phyloP scores from a whole-genome alignment of 306 rosid genomes.

The Castanea crenata region DNA sequence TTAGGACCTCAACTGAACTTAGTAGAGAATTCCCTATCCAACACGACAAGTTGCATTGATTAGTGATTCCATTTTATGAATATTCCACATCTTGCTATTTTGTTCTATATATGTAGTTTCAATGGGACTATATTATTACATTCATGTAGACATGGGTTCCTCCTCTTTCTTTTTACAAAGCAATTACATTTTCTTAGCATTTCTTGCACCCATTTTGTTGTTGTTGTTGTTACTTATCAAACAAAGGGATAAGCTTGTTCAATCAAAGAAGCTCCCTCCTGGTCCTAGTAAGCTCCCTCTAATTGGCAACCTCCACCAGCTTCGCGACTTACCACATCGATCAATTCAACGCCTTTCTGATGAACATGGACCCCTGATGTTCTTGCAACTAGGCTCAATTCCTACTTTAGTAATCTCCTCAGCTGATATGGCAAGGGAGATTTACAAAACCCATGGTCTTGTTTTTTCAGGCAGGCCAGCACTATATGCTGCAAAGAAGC shows the following conservation, averaged over 20 bases:
- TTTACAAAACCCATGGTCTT: slow-evolving; percentile 46
- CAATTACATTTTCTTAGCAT: not conserved
- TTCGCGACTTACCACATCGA: slow-evolving; percentile 30
- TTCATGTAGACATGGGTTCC: not conserved
- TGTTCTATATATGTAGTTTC: not conserved
- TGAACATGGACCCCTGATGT: slow-evolving; percentile 49
- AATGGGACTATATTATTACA: not conserved
- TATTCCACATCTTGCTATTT: not conserved
- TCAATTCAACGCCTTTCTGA: slow-evolving; percentile 25
- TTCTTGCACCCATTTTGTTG: slow-evolving; percentile 6
- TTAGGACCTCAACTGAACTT: no score
- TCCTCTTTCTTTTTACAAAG: not conserved
- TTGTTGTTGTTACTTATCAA: not conserved
- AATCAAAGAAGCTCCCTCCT: slow-evolving; percentile 28
- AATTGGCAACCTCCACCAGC: slow-evolving; percentile 55
- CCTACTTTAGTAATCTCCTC: slow-evolving; percentile 49
- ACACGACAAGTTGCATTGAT: no score
- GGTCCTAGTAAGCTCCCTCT: slow-evolving; percentile 44
- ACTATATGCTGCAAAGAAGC: slow-evolving; percentile 17
- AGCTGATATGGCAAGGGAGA: slow-evolving; percentile 32
- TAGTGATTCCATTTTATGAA: no score
- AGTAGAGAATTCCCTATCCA: no score
- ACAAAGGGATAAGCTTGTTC: not conserved
- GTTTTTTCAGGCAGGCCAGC: slow-evolving; percentile 40
- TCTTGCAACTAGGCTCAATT: slow-evolving; percentile 41